Evolutionary conservation across 2,329 filamentous ascomycete genomes (phyloP), one percentile per base, ranked within the genome.

Genomic region (Xylaria sp.): DNA sequence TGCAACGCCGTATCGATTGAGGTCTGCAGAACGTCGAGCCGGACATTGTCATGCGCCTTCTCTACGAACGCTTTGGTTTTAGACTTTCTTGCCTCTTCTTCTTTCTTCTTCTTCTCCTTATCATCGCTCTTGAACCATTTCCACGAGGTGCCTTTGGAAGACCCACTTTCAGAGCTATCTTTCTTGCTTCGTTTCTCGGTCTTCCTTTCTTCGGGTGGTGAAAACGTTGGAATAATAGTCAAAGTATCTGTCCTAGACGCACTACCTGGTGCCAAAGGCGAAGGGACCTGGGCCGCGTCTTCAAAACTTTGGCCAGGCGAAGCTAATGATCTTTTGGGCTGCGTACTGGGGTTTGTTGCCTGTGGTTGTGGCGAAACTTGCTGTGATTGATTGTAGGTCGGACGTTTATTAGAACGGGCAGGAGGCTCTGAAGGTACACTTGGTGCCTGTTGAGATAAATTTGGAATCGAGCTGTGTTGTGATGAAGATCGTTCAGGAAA

Each of bases 121-220:
- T 93, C 90, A 56, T 94, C 91, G 31, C 93, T 84, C 68, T 88
- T 88, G 74, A 96, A 87, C 90, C 90, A 93, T 68, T 91, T 91
- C 91, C 92, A 90, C 10, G 92, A 93, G 73, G 95, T 96, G 62
- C 89, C 85, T 23, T 82, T 79, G 3, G 81, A 77, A 5, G 81
- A 77, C 2, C 80, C 81, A 52, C 83, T 83, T 46, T 91, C 87
- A 1, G 76, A 71, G 15, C 88, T 87, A 4, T 93, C 90, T 72
- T 90, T 92, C 73, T 90, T 93, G 52, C 86, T 84, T 68, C 89
- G 92, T 73, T 87, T 88, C n/a, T 93, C 90, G 0, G 80, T 71
- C 70, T 90, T 92, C 74, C 87, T 90, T 55, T 95, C 91, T 60
- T 93, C 90, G 2, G 80, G 70, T 4, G 79, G 69, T 54, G 71